These are phyloP conservation scores for Salvia splendens DNA, from an alignment of 257 asterid species.

Conservation along the genomic window DNA sequence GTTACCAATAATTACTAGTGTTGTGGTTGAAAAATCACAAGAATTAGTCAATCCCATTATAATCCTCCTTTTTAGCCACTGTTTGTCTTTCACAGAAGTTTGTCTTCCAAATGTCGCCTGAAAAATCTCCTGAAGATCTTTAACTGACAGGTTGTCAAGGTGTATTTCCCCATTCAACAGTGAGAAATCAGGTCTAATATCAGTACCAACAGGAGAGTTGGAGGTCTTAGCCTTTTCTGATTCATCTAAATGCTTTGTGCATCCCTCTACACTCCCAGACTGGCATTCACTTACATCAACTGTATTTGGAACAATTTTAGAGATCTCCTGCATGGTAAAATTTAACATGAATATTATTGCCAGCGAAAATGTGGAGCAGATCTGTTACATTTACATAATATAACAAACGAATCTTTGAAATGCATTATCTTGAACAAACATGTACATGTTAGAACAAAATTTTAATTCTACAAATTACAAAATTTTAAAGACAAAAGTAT, in stretches of 20 bases:
- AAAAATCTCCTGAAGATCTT: slow-evolving; percentile 91
- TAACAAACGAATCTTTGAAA: slow-evolving; percentile 9
- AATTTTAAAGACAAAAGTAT: background rate
- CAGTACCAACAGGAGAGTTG: slow-evolving; percentile 42
- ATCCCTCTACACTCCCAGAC: slow-evolving; percentile 40
- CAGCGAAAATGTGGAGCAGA: slow-evolving; percentile 11
- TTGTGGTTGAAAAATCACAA: slow-evolving; percentile 74
- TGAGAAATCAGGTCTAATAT: slow-evolving; percentile 74
- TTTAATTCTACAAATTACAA: background rate
- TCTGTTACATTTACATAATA: slow-evolving; percentile 10
- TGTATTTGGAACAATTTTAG: slow-evolving; percentile 33
- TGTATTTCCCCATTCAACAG: slow-evolving; percentile 78
- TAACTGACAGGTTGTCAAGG: slow-evolving; percentile 74
- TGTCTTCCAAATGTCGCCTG: slow-evolving; percentile 93
- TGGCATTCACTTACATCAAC: slow-evolving; percentile 37
- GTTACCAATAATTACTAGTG: slow-evolving; percentile 58
- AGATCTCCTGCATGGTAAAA: slow-evolving; percentile 45
- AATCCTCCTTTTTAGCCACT: slow-evolving; percentile 93
- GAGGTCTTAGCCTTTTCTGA: slow-evolving; percentile 42
- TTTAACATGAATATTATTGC: slow-evolving; percentile 21
- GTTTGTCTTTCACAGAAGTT: slow-evolving; percentile 93
- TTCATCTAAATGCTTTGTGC: slow-evolving; percentile 43
- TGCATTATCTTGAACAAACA: slow-evolving; percentile 6
- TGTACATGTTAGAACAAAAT: background rate
- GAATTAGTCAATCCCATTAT: slow-evolving; percentile 91